A percentile compares a stretch with the other conserved stretches of the same genome.
These are phyloP conservation scores for Serendipita indica DNA, from an alignment of 768 basidiomycete genomes.

Conservation along the genomic window DNA sequence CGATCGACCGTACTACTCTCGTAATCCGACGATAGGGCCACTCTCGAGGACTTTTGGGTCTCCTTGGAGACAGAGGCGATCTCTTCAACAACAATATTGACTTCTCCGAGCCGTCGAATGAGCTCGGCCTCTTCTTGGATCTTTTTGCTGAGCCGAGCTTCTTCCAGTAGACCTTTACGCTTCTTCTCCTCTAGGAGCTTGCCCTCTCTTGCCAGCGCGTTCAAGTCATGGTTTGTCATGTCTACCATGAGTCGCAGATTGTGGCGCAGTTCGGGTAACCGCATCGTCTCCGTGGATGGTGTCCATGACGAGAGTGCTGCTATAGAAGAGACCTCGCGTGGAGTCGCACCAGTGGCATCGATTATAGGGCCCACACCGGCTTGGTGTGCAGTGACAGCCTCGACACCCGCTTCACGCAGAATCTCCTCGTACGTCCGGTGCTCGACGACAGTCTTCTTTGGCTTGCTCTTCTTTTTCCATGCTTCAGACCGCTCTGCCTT, in stretches of 20 bases:
- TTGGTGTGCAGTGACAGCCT: conserved; percentile 24
- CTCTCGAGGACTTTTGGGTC: conserved; percentile 40
- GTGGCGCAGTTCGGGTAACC: conserved; percentile 93
- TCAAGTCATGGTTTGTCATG: conserved; percentile 67
- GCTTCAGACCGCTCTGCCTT: conserved; percentile 46
- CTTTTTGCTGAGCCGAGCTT: conserved; percentile 48
- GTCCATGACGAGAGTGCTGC: conserved; percentile 69
- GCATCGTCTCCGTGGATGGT: conserved; percentile 70
- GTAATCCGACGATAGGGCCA: conserved; percentile 29
- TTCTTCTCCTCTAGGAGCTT: conserved; percentile 67
- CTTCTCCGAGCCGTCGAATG: conserved; percentile 58
- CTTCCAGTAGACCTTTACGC: conserved; percentile 56
- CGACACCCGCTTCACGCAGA: conserved; percentile 68
- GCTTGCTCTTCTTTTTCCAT: conserved; percentile 68
- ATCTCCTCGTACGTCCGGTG: conserved; percentile 98
- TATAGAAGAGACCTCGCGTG: conserved; percentile 75
- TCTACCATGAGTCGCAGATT: conserved; percentile 81
- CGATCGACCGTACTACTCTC: conserved; percentile 24
- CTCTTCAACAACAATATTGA: conserved; percentile 60
- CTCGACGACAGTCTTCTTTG: conserved; percentile 68
- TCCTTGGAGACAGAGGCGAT: conserved; percentile 34
- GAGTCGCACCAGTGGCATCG: conserved; percentile 88
- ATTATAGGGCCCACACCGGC: conserved; percentile 73
- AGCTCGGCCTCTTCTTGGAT: conserved; percentile 66
- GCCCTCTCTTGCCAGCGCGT: conserved; percentile 82